Base-by-base conservation (phyloP, 2,329 filamentous ascomycete genomes). In the Coniosporium tulheliwenetii region DNA sequence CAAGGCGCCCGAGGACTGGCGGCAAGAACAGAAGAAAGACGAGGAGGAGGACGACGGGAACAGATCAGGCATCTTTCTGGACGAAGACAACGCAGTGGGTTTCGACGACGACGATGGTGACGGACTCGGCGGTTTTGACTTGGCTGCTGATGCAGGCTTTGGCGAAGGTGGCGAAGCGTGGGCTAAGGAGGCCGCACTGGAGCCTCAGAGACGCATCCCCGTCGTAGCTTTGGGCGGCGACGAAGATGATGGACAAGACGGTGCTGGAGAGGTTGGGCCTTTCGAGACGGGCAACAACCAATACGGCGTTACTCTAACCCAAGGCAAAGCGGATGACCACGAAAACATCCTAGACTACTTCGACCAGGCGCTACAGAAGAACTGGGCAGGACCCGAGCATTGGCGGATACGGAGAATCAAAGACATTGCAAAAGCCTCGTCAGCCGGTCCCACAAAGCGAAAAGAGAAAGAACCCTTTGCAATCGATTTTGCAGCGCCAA, bases 281-380 rank as follows among this genome's bases (percentile, higher is more conserved):
- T 75, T 81, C 43, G 77, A 81, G 44, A 68, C 73, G 12, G 46
- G 50, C 30, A 75, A 76, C 39, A 79, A 78, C 32, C 75, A 84
- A 47, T 95, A 85, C 55, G 71, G 80, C 16, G 74, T 95, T 7
- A 82, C 82, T n/a, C 77, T 94, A 65, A 75, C 75, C 34, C 81
- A 81, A 50, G 65, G 69, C 12, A 70, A 74, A 39, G 76, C 77
- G 41, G 70, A 71, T 39, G 84, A 85, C 52, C 86, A 95, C 55
- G 85, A 96, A 50, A 89, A 94, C 52, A 94, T 98, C 43, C 71
- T 98, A n/a, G 82, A 84, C 54, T 98, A 96, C 64, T 98, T 98
- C 55, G 91, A 98, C 58, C 85, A 94, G 54, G 87, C 89, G 2
- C 65, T 96, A 36, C 85, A 91, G 57, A 96, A 94, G 71, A 95